Evolutionary conservation across 306 rosid genomes (phyloP), one percentile per base, ranked within the genome.

Genomic region (Astragalus glycyphyllos): DNA sequence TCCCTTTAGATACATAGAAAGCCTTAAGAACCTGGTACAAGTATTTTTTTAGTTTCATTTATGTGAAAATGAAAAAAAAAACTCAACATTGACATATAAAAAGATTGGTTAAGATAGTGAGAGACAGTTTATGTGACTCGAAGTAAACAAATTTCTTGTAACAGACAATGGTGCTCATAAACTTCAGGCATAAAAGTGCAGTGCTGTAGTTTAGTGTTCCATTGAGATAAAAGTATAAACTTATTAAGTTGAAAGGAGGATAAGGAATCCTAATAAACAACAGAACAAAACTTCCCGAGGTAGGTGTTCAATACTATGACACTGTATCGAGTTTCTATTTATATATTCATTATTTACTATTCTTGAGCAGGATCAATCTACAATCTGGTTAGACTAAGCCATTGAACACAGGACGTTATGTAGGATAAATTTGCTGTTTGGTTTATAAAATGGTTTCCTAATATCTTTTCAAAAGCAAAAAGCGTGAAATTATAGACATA

Each of bases 401-500:
- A 41, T 37, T 3, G 9, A 50, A 29, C 20, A 32, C 13, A 20
- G 6, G 7, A 37, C 42, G 41, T 11, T 17, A 38, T 53, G 13
- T 8, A 35, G 8, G 48, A 37, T 13, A 75, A 58, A 40, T 29
- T 45, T 5, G n/a, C n/a, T n/a, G 26, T 16, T 29, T 3, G 44
- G 7, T 2, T 58, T 67, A 8, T 40, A 32, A 16, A 60, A 49
- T 53, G 53, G 63, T 55, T n/a, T 45, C 48, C 53, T 14, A 37
- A 35, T 13, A 8, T 35, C 31, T 20, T 5, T 48, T 11, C 10
- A 4, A 15, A 2, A 12, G 16, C 3, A 65, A 17, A 53, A 3
- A 14, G 48, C n/a, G 58, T 15, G 46, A 16, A 46, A 29, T 11
- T 46, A 48, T 15, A 8, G 23, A 57, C 5, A 60, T 5, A 11